phyloP scores from a whole-genome alignment of 305 asterid genomes.

The Solanum hybrid region DNA sequence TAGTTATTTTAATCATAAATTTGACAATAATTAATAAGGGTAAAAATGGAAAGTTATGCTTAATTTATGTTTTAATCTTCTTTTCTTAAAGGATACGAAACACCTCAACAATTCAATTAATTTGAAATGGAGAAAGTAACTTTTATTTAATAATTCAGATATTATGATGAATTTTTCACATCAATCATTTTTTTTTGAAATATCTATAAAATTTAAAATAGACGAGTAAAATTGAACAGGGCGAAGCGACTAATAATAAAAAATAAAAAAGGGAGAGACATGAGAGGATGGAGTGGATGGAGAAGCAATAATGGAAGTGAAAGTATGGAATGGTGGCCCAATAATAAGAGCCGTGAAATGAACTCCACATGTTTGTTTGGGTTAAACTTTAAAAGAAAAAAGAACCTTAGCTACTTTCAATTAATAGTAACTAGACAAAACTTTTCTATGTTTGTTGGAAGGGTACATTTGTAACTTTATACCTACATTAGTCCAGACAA shows the following conservation, averaged over 20 bases:
- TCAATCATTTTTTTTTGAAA: no score
- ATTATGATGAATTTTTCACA: no score
- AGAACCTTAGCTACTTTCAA: neutral
- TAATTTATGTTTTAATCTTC: no score
- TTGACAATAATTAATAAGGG: no score
- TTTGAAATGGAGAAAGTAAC: no score
- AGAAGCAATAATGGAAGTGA: conserved; percentile 4
- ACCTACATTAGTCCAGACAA: neutral
- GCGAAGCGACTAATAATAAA: neutral
- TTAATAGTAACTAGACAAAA: neutral
- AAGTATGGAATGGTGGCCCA: conserved; percentile 1
- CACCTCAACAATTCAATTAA: no score
- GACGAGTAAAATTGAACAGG: neutral
- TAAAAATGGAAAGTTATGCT: no score
- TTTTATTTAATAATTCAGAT: no score
- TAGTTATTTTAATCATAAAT: no score
- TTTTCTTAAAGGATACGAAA: no score
- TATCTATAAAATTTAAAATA: no score
- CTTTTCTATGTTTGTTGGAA: neutral
- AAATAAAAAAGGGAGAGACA: neutral
- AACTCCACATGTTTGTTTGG: conserved; percentile 5
- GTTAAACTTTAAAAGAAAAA: neutral
- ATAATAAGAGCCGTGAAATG: neutral
- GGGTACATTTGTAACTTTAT: conserved; percentile 2
- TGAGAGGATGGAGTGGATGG: neutral